Conservation (phyloP, 352 stramenopile species). For the Phytophthora aleatoria region DNA sequence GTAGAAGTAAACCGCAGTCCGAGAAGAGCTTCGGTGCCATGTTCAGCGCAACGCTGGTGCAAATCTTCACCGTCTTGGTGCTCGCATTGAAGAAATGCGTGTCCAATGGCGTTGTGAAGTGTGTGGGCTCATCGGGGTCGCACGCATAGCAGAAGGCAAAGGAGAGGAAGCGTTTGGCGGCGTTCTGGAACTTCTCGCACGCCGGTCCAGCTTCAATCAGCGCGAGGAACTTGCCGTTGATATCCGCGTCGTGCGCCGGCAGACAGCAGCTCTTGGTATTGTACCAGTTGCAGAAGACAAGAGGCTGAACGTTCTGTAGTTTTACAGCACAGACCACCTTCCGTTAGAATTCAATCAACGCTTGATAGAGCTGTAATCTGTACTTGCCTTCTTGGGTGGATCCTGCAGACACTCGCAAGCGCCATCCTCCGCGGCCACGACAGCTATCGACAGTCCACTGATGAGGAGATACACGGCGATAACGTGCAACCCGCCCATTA, state of each 20-base stretch:
- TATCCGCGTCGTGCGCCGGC: slow-evolving; percentile 67
- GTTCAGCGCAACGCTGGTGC: slow-evolving; percentile 46
- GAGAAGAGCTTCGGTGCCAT: slow-evolving; percentile 56
- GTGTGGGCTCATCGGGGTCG: slow-evolving; percentile 43
- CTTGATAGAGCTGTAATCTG: not conserved
- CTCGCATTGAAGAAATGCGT: slow-evolving; percentile 55
- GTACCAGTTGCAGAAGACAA: slow-evolving; percentile 84
- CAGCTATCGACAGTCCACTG: not conserved
- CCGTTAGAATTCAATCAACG: slow-evolving; percentile 5
- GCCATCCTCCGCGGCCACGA: slow-evolving; percentile 9
- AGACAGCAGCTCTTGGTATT: slow-evolving; percentile 63
- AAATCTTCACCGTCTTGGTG: slow-evolving; percentile 71
- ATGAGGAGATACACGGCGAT: slow-evolving; percentile 9
- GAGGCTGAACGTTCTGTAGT: slow-evolving; percentile 57
- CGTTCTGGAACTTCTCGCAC: slow-evolving; percentile 77
- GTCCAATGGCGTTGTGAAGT: slow-evolving; percentile 54
- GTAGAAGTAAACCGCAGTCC: slow-evolving; percentile 67
- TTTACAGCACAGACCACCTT: slow-evolving; percentile 7
- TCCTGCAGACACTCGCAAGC: slow-evolving; percentile 34
- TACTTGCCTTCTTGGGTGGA: slow-evolving; percentile 28
- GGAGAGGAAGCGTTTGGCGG: slow-evolving; percentile 58
- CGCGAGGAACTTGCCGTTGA: slow-evolving; percentile 58
- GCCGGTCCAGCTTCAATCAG: slow-evolving; percentile 67
- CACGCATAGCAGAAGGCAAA: slow-evolving; percentile 52
- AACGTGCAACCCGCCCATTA: slow-evolving; percentile 17